Evolutionary conservation across 164 flowering plant genomes (phyloP), one percentile per base, ranked within the genome.

Genomic region (Paratinospora sagittata): DNA sequence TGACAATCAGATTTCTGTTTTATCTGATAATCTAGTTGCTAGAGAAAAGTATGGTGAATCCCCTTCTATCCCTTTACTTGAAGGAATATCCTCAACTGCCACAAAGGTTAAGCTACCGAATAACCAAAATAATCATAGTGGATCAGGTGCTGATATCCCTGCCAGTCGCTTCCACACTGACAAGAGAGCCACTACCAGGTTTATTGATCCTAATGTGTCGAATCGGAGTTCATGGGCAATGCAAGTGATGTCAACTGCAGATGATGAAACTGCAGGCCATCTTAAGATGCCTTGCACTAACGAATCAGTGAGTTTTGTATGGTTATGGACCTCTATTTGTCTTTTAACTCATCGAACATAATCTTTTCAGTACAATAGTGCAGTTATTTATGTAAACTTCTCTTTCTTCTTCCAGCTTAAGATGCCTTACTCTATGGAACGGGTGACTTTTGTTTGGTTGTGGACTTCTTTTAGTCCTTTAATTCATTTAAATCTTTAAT

Each of bases 301-400:
- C 60, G 76, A 79, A 67, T 39, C 71, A 17, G 90, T 85, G 79
- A 77, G 84, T 79, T 58, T 39, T 64, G 43, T 63, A 65, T 16
- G 41, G 49, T 39, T 67, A 37, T 21, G 17, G 61, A 9, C 64
- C 12, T 19, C 27, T 26, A 7, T 69, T 57, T 45, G 61, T 4
- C 23, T 55, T 55, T 55, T 55, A 55, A 21, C 21, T 55, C 24
- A 55, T 55, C 7, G 47, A 55, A n/a, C 24, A 55, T n/a, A 16
- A n/a, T 55, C 61, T 17, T 5, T 21, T 55, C n/a, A 21, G 24
- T n/a, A 0, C 61, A 55, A 19, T 4, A 30, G n/a, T 30, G 34
- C 34, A 30, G 34, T 30, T 30, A 30, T 30, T 1, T 30, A 4
- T 30, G 2, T 30, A 30, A n/a, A n/a, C n/a, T n/a, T n/a, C n/a